Base-by-base conservation (phyloP, 176 grass and related monocot genomes). In the Cenchrus americanus region DNA sequence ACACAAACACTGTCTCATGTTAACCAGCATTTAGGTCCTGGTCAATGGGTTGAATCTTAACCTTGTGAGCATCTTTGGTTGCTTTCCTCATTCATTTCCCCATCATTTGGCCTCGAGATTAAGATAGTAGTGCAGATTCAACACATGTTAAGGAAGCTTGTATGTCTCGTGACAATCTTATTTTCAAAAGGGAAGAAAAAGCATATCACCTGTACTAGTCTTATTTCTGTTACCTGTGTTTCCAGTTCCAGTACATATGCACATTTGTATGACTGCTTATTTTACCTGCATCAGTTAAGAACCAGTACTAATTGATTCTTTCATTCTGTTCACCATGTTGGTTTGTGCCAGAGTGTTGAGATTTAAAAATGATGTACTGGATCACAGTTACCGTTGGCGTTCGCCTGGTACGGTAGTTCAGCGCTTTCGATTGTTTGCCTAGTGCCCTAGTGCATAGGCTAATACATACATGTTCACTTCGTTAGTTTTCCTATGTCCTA, bases 1-100 rank as follows among this genome's bases (percentile, higher is more conserved):
- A 80, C 62, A 84, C 89, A 83, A 54, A 34, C 62, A 75, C 75
- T 87, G 84, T 83, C 89, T 79, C 80, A 83, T 90, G 89, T 64
- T 87, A 75, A 63, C 62, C 69, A 87, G 5, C 84, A 89, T 70
- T 55, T 75, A 53, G 68, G 69, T 84, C 62, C 62, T 76, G 30
- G 69, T 84, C 82, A 79, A 82, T 86, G 84, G 61, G 60, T 54
- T 68, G 67, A 87, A 79, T 54, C 75, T 51, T 69, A 59, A 61
- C 58, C 10, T 34, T 50, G 50, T 61, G 22, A 79, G 30, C 62
- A 87, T 90, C 68, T 83, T 83, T 74, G 61, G 51, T 68, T 52
- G 85, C 18, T 79, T 73, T 83, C 5, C 21, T 79, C 10, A 18
- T 62, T 78, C 4, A 27, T 59, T 77, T 79, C 77, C 4, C 26